A percentile compares a stretch with the other conserved stretches of the same genome.
Conservation (phyloP, 176 grass and related monocot species). For the Chloris gayana region DNA sequence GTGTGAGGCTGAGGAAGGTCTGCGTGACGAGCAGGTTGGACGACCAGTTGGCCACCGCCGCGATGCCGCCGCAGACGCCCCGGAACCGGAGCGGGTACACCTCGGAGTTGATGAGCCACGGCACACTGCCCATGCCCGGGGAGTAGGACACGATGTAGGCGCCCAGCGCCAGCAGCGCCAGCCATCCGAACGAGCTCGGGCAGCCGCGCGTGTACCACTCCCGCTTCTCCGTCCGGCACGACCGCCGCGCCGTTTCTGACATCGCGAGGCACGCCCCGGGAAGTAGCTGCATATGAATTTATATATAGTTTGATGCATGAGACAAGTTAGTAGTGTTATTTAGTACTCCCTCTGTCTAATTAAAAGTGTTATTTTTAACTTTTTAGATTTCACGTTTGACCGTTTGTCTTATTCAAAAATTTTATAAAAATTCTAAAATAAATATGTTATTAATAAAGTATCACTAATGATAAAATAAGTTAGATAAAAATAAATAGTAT, state of each 20-base stretch:
- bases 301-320: too few relatives aligned
- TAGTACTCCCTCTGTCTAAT: too few relatives aligned
- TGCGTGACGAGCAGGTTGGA: conserved; percentile 74
- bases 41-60: conserved; percentile 86
- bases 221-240: too few relatives aligned
- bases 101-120: conserved; percentile 97
- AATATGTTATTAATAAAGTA: too few relatives aligned
- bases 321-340: too few relatives aligned
- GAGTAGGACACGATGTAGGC: conserved; percentile 90
- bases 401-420: too few relatives aligned
- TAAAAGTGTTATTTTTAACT: too few relatives aligned
- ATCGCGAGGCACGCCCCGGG: conserved; percentile 85
- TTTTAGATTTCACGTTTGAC: too few relatives aligned
- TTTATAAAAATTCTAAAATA: too few relatives aligned
- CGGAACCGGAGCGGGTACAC: conserved; percentile 84
- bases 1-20: conserved; percentile 72
- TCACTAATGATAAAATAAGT: too few relatives aligned
- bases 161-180: conserved; percentile 74
- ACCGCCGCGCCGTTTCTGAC: conserved; percentile 15
- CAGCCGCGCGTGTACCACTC: conserved; percentile 85
- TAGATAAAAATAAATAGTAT: too few relatives aligned
- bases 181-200: conserved; percentile 80
- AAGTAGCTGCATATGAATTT: conserved; percentile 56
- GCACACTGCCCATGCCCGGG: conserved; percentile 90
- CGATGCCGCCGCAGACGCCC: conserved; percentile 75